Percentiles rank a stretch among this genome's conserved stretches.
Evolutionary conservation across 2,329 filamentous ascomycete genomes (phyloP).

Genomic region (Moelleriella libera): DNA sequence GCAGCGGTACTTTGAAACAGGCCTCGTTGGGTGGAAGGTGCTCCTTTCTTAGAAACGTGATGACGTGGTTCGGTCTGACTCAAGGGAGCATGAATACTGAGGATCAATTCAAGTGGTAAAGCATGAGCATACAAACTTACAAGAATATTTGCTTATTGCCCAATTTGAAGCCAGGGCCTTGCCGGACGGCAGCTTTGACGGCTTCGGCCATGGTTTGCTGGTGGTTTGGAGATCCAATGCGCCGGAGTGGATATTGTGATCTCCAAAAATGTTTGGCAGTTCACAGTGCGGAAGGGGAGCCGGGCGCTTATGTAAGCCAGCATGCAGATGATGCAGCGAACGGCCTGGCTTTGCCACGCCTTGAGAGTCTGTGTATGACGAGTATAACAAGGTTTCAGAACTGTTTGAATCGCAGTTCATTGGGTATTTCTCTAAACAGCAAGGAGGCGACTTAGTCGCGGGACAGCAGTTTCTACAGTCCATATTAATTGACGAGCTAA

Average conservation of each 20-base stretch:
- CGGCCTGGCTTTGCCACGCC: too few relatives aligned
- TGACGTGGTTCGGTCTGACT: conserved; percentile 61
- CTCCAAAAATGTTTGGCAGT: too few relatives aligned
- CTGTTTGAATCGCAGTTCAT: too few relatives aligned
- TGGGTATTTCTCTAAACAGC: too few relatives aligned
- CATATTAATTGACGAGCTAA: too few relatives aligned
- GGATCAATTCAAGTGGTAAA: too few relatives aligned
- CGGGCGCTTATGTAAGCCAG: conserved; percentile 4
- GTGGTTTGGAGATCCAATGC: conserved; percentile 1
- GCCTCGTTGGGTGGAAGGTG: conserved; percentile 67
- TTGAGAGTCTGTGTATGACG: too few relatives aligned
- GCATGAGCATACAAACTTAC: conserved; percentile 19
- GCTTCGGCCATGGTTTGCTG: conserved; percentile 23
- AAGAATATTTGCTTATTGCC: conserved; percentile 42
- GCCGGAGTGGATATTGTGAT: not conserved
- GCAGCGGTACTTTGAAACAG: conserved; percentile 79
- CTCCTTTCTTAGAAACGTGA: conserved; percentile 63
- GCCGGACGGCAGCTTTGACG: conserved; percentile 21
- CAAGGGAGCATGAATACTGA: not conserved
- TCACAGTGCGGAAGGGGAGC: too few relatives aligned
- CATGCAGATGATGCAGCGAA: too few relatives aligned
- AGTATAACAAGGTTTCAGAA: too few relatives aligned
- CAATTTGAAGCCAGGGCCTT: conserved; percentile 29
- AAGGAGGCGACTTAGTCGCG: too few relatives aligned
- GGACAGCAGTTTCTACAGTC: too few relatives aligned